Conservation (phyloP, 1,284 basidiomycete genomes). For the Ceratobasidium sp. region DNA sequence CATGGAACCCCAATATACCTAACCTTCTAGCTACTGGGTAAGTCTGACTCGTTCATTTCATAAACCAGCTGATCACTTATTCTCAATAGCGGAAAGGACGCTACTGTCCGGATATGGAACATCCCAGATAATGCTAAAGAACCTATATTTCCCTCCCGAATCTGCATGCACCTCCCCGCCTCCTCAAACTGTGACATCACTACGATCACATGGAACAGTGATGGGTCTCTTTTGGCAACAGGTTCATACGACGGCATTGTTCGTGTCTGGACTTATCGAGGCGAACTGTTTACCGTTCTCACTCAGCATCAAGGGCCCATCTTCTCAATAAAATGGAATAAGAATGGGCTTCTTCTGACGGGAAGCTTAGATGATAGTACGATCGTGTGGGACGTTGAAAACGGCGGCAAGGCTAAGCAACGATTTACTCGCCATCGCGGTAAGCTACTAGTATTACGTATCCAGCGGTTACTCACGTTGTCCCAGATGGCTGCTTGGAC, state of each 20-base stretch:
- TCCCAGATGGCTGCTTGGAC: conserved; percentile 77
- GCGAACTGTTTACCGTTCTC: conserved; percentile 54
- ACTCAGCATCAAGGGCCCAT: conserved; percentile 68
- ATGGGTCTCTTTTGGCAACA: conserved; percentile 74
- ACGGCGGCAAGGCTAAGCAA: conserved; percentile 61
- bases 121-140: conserved; percentile 56
- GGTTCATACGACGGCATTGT: conserved; percentile 76
- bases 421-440: conserved; percentile 68
- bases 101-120: conserved; percentile 77
- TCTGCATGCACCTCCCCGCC: conserved; percentile 59
- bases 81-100: conserved; percentile 69
- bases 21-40: conserved; percentile 77
- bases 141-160: conserved; percentile 52
- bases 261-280: conserved; percentile 65
- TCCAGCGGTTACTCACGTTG: conserved; percentile 39
- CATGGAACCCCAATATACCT: conserved; percentile 75
- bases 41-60: conserved; percentile 42
- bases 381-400: conserved; percentile 78
- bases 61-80: not conserved
- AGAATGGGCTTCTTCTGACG: conserved; percentile 70
- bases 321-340: conserved; percentile 76
- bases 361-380: conserved; percentile 77
- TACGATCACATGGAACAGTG: conserved; percentile 73
- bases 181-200: conserved; percentile 67
- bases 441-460: conserved; percentile 48